Evolutionary conservation across 345 rosid genomes (phyloP).

Genomic region (Abelmoschus esculentus): DNA sequence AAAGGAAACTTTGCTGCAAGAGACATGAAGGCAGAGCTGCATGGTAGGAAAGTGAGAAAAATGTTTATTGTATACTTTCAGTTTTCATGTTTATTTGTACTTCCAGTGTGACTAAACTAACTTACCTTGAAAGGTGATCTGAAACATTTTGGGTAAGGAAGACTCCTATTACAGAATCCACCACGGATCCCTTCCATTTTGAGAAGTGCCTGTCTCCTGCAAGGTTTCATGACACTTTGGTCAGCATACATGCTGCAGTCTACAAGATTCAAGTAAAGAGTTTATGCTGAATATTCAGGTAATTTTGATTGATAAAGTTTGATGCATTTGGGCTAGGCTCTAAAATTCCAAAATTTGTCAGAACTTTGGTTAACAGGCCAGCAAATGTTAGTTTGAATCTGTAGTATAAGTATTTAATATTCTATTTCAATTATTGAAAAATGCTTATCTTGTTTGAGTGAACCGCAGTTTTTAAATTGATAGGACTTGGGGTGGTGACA

Average conservation of each 20-base stretch:
- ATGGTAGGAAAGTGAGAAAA: slow-evolving; percentile 13
- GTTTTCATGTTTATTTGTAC: slow-evolving; percentile 13
- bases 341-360: neutral
- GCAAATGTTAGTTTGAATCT: neutral
- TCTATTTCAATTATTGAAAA: neutral
- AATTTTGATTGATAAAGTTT: neutral
- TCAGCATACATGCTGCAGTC: slow-evolving; percentile 1
- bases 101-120: slow-evolving; percentile 10
- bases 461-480: neutral
- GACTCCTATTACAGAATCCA: slow-evolving; percentile 94
- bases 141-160: slow-evolving; percentile 95
- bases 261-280: neutral
- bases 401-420: neutral
- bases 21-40: slow-evolving; percentile 97
- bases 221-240: slow-evolving; percentile 8
- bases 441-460: slow-evolving; percentile 3
- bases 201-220: slow-evolving; percentile 96
- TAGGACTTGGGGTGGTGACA: neutral
- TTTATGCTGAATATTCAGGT: neutral
- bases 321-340: neutral
- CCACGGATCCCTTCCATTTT: slow-evolving; percentile 98
- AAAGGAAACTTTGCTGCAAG: slow-evolving; percentile 70
- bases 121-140: slow-evolving; percentile 94
- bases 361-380: neutral
- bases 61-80: slow-evolving; percentile 11